A percentile compares a stretch with the other conserved stretches of the same genome.
These are phyloP conservation scores for Collybiopsis confluens DNA, from an alignment of 768 basidiomycete genomes.

Conservation along the genomic window DNA sequence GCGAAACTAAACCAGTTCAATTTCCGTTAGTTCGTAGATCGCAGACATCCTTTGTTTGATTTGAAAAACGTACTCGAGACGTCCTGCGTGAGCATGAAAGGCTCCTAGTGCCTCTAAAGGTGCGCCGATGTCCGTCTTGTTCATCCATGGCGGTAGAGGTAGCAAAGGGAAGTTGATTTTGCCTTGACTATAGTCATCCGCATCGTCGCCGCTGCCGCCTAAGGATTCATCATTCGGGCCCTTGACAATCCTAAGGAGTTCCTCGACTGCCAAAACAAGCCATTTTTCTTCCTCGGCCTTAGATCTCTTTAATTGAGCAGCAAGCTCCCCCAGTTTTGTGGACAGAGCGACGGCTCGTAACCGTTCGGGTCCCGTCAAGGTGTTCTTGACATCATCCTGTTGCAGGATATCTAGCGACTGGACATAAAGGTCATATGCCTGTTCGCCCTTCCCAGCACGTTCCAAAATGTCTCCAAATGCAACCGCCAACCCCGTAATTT, in stretches of 20 bases:
- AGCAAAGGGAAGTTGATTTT: constrained; percentile 42
- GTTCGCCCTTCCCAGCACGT: too few species aligned
- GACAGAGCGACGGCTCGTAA: constrained; percentile 35
- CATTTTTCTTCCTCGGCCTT: constrained; percentile 36
- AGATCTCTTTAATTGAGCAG: constrained; percentile 26
- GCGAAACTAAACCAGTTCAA: constrained; percentile 43
- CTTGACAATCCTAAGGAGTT: constrained; percentile 31
- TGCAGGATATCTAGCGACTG: constrained; percentile 30
- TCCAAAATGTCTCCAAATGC: too few species aligned
- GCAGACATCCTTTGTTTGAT: too few species aligned
- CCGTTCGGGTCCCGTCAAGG: constrained; percentile 23
- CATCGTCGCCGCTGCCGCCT: too few species aligned
- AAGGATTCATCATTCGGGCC: background rate
- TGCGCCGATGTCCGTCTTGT: constrained; percentile 55
- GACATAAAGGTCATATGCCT: constrained; percentile 34
- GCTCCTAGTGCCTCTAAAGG: constrained; percentile 64
- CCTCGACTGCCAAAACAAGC: constrained; percentile 38
- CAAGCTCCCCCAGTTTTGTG: constrained; percentile 43
- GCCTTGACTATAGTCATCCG: too few species aligned
- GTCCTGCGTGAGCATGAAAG: constrained; percentile 53
- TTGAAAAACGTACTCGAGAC: constrained; percentile 41
- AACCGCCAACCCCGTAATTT: too few species aligned
- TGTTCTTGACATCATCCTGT: too few species aligned
- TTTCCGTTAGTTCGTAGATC: too few species aligned
- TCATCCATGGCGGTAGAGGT: constrained; percentile 56